phyloP scores from a whole-genome alignment of 2,329 filamentous ascomycete genomes.

The Colletotrichum sp. region DNA sequence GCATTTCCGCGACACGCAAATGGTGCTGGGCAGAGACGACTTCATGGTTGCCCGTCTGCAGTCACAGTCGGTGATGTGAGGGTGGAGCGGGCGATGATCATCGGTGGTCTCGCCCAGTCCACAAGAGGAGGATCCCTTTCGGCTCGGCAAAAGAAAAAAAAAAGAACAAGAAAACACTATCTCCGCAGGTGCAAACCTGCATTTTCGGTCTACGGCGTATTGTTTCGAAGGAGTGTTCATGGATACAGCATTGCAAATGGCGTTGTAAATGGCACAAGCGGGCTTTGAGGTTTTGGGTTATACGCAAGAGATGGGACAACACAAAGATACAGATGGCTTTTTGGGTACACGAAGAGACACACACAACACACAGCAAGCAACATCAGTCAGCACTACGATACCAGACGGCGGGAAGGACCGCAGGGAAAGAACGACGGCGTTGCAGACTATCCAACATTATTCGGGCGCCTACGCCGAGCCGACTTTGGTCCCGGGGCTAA shows the following conservation, averaged over 20 bases:
- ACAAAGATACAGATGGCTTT: neutral
- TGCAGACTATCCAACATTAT: neutral
- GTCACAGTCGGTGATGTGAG: neutral
- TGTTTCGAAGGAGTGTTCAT: neutral
- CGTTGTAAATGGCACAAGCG: neutral
- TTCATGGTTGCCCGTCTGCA: neutral
- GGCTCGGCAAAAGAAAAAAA: neutral
- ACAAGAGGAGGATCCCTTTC: neutral
- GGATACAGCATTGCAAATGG: neutral
- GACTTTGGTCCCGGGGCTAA: neutral
- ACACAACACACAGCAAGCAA: neutral
- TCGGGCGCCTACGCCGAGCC: neutral
- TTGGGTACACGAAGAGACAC: neutral
- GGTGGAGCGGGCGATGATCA: neutral
- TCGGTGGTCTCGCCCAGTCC: neutral
- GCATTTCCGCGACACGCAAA: neutral
- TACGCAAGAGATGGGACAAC: neutral
- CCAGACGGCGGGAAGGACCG: conserved; percentile 7
- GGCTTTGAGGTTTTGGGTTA: neutral
- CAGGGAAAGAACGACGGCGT: neutral
- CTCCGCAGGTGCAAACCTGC: neutral
- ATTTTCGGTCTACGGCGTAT: neutral
- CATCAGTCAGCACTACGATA: neutral
- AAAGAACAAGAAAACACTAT: neutral
- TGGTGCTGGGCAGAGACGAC: neutral